Evolutionary conservation across 2,329 filamentous ascomycete genomes (phyloP).

Genomic region (Chaetoscypha palmicola): DNA sequence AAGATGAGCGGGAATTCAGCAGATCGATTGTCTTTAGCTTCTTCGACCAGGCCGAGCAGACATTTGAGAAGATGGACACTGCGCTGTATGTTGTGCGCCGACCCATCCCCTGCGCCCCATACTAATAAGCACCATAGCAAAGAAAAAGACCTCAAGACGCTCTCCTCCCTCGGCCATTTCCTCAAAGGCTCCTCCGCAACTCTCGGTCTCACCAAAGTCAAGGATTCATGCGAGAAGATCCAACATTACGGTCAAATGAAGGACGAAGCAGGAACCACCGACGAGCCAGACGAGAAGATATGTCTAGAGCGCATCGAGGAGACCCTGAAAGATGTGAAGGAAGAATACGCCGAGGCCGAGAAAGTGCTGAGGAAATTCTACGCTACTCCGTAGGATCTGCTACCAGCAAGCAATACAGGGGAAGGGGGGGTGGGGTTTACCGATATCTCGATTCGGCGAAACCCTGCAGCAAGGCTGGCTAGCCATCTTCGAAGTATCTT

Average conservation of each 20-base stretch:
- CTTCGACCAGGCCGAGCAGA: constrained; percentile 83
- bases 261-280: constrained; percentile 64
- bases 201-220: constrained; percentile 81
- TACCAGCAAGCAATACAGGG: too few species aligned
- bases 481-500: too few species aligned
- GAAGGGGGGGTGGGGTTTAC: too few species aligned
- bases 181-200: constrained; percentile 96
- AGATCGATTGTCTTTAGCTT: constrained; percentile 83
- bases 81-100: constrained; percentile 61
- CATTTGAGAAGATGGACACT: constrained; percentile 76
- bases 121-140: constrained; percentile 41
- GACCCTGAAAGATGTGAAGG: constrained; percentile 64
- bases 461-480: too few species aligned
- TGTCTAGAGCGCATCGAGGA: constrained; percentile 65
- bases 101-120: not conserved
- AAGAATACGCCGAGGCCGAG: constrained; percentile 70
- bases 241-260: constrained; percentile 83
- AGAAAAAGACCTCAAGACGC: constrained; percentile 59
- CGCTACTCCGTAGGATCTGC: not conserved
- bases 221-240: constrained; percentile 92
- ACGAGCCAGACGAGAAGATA: constrained; percentile 58
- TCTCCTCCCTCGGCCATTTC: constrained; percentile 87
- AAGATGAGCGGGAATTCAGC: constrained; percentile 82
- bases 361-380: constrained; percentile 50
- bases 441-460: too few species aligned